A percentile compares a stretch with the other conserved stretches of the same genome.
Conservation (phyloP, 768 basidiomycete species). For the Gloeopeniophorella convolvens region DNA sequence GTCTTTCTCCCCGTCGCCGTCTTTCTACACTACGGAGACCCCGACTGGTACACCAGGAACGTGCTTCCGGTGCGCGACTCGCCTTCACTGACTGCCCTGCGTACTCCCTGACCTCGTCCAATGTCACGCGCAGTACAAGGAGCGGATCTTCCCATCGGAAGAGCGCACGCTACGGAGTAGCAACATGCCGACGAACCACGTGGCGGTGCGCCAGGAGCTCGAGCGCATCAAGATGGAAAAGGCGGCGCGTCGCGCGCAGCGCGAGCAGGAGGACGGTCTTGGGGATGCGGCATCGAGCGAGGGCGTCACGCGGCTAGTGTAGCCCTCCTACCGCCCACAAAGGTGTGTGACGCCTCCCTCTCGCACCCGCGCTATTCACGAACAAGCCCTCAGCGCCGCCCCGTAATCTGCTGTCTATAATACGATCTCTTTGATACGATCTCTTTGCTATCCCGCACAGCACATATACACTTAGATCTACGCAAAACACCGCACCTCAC, state of each 20-base stretch:
- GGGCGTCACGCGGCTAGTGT: conserved; percentile 23
- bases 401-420: no score
- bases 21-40: conserved; percentile 81
- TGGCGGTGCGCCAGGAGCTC: conserved; percentile 59
- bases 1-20: conserved; percentile 79
- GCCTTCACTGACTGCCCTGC: neutral
- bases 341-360: neutral
- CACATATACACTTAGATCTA: neutral
- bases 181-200: conserved; percentile 62
- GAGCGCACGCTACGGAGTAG: conserved; percentile 42
- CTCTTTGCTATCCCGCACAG: neutral
- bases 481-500: neutral
- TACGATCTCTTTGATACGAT: no score
- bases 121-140: conserved; percentile 49
- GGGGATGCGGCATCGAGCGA: conserved; percentile 25
- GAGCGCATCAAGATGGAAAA: conserved; percentile 65
- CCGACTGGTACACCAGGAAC: conserved; percentile 74
- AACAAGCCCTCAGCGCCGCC: neutral
- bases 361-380: no score
- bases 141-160: conserved; percentile 60
- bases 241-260: conserved; percentile 37
- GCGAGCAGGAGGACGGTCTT: conserved; percentile 33
- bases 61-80: conserved; percentile 60
- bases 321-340: neutral
- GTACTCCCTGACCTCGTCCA: neutral